These are phyloP conservation scores for Silene noctiflora DNA, from an alignment of 179 eudicot genomes.

Conservation along the genomic window DNA sequence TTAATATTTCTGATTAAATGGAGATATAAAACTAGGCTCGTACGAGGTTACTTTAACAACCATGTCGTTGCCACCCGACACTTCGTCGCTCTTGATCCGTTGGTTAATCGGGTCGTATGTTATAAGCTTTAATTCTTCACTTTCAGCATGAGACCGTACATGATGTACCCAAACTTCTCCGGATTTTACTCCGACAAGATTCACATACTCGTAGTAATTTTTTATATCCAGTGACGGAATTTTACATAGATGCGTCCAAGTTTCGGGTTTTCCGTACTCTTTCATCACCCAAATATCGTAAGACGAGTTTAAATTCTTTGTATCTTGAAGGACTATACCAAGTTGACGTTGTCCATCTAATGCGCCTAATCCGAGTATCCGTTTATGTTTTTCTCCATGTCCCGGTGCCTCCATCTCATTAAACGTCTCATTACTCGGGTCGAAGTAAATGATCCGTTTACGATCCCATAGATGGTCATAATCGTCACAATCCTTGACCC, in stretches of 20 bases:
- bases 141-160: not conserved
- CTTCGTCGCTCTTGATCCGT: not conserved
- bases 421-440: not conserved
- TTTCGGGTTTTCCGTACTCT: not conserved
- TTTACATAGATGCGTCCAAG: not conserved
- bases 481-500: not conserved
- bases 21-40: not conserved
- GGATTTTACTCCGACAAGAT: not conserved
- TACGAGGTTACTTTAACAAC: not conserved
- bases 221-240: not conserved
- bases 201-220: not conserved
- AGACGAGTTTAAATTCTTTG: not conserved
- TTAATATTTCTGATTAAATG: no score
- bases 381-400: not conserved
- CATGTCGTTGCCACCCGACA: not conserved
- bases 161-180: slow-evolving; percentile 8
- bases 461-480: not conserved
- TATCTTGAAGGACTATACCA: slow-evolving; percentile 9
- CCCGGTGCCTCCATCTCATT: not conserved
- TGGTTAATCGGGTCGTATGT: not conserved
- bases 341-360: slow-evolving; percentile 7
- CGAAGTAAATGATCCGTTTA: not conserved
- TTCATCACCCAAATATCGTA: slow-evolving; percentile 18
- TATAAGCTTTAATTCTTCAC: not conserved
- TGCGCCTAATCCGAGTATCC: slow-evolving; percentile 7